phyloP scores from a whole-genome alignment of 768 basidiomycete genomes.

The Tricholoma sp. region DNA sequence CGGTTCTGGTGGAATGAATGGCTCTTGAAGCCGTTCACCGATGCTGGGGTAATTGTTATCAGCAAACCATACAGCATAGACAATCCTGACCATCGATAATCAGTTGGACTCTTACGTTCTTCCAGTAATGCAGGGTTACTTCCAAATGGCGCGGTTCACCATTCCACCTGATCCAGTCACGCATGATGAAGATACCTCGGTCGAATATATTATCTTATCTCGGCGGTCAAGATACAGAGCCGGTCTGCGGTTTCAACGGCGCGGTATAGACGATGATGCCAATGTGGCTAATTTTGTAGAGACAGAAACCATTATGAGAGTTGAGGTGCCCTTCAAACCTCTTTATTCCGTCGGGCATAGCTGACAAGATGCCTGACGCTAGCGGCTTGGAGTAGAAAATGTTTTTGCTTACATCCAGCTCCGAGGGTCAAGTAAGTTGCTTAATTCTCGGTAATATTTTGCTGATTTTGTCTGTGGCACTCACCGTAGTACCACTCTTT shows the following conservation, averaged over 20 bases:
- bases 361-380: background rate
- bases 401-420: constrained; percentile 88
- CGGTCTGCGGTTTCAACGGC: constrained; percentile 88
- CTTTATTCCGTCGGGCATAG: background rate
- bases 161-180: constrained; percentile 47
- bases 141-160: constrained; percentile 67
- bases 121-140: constrained; percentile 92
- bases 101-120: constrained; percentile 81
- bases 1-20: constrained; percentile 98
- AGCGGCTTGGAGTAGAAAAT: constrained; percentile 75
- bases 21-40: constrained; percentile 78
- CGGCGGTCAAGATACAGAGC: constrained; percentile 85
- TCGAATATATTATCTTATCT: constrained; percentile 81
- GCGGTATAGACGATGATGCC: constrained; percentile 91
- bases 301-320: constrained; percentile 82
- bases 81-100: constrained; percentile 1
- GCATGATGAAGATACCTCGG: constrained; percentile 40
- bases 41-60: constrained; percentile 64
- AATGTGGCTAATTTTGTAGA: constrained; percentile 96
- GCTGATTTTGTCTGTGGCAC: constrained; percentile 8
- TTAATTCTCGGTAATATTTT: background rate
- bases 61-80: background rate
- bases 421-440: constrained; percentile 77
- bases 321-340: constrained; percentile 51
- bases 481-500: constrained; percentile 73